Percentiles rank a stretch among this genome's conserved stretches.
phyloP scores from a whole-genome alignment of 192 early-diverging fungal genomes.

The Fimicolochytrium jonesii region DNA sequence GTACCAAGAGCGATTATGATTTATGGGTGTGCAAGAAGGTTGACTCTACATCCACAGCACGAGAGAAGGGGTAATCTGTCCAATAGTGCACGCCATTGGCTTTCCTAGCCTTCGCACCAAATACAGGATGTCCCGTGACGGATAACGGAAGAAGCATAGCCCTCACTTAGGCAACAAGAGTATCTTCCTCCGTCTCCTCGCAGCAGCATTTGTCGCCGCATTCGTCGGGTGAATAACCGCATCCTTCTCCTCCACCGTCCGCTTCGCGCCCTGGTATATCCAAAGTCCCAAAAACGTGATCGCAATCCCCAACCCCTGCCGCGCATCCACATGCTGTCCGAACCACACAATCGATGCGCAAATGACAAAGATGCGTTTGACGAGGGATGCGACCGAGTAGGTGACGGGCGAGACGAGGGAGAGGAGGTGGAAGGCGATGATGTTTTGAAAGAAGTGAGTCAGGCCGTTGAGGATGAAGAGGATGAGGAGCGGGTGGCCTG shows the following conservation, averaged over 20 bases:
- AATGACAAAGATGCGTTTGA: conserved; percentile 92
- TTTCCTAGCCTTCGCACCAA: no score
- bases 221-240: not conserved
- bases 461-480: conserved; percentile 70
- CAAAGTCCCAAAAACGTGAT: conserved; percentile 81
- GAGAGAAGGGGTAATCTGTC: no score
- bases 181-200: not conserved
- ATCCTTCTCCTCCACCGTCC: conserved; percentile 49
- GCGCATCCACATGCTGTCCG: conserved; percentile 61
- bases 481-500: conserved; percentile 23
- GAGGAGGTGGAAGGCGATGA: conserved; percentile 76
- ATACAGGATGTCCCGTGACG: no score
- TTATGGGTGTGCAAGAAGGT: no score
- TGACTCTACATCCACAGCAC: no score
- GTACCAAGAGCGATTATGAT: no score
- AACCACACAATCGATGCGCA: conserved; percentile 78
- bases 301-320: conserved; percentile 70
- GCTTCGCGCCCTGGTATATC: conserved; percentile 80
- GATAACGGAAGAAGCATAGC: no score
- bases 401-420: conserved; percentile 77
- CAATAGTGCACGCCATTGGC: no score
- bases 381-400: conserved; percentile 77
- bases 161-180: not conserved
- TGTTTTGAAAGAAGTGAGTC: conserved; percentile 75
- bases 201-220: not conserved